A percentile compares a stretch with the other conserved stretches of the same genome.
These are phyloP conservation scores for Solanum pimpinellifolium DNA, from an alignment of 257 asterid genomes.

Conservation along the genomic window DNA sequence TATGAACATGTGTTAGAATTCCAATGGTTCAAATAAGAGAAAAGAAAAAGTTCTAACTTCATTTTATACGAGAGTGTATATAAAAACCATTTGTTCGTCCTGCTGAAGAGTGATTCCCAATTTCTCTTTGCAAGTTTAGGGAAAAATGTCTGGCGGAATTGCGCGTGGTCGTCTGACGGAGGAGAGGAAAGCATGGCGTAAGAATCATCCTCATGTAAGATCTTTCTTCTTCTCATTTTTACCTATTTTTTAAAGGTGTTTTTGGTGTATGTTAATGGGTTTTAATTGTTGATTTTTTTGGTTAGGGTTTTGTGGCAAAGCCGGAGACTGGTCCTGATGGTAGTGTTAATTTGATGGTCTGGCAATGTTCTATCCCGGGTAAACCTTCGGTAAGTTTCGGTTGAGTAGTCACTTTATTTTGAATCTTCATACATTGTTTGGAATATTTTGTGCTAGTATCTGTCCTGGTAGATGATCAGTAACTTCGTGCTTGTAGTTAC, in stretches of 20 bases:
- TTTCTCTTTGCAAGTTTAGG: not conserved
- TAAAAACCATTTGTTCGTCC: not conserved
- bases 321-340: constrained; percentile 19
- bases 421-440: not conserved
- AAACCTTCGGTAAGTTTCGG: constrained; percentile 12
- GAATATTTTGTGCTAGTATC: not conserved
- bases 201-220: constrained; percentile 22
- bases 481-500: not conserved
- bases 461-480: not conserved
- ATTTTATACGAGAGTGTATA: not conserved
- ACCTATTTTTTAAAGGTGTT: not conserved
- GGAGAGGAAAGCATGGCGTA: constrained; percentile 27
- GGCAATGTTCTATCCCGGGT: constrained; percentile 27
- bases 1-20: not conserved
- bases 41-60: not conserved
- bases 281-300: not conserved
- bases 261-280: not conserved
- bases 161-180: constrained; percentile 23
- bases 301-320: constrained; percentile 26
- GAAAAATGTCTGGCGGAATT: constrained; percentile 13
- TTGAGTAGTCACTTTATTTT: not conserved
- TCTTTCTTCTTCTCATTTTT: not conserved
- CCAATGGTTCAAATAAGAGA: not conserved
- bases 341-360: constrained; percentile 15
- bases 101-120: not conserved